Base-by-base conservation (phyloP, 176 grass and related monocot genomes). In the Triticum monococcum region DNA sequence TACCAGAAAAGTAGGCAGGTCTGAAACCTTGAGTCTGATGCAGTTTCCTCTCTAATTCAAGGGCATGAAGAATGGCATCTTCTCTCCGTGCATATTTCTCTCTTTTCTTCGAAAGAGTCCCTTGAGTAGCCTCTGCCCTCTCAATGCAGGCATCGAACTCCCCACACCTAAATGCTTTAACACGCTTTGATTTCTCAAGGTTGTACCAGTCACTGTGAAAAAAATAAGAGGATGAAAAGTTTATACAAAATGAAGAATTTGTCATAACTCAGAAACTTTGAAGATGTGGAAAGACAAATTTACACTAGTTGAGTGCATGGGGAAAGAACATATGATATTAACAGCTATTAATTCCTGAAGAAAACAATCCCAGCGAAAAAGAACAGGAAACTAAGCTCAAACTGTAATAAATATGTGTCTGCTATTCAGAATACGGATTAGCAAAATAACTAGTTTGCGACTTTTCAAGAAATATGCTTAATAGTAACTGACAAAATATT, bases 121-220 rank as follows among this genome's bases (percentile, higher is more conserved):
- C 97, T 90, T 96, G 92, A 33, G 94, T 88, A 77, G 97, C 90
- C 87, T 99, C 97, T 72, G 97, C 97, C 81, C 84, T 93, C 80
- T 99, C 97, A 91, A 99, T 96, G 91, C 97, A 99, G 38, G 94
- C 97, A 88, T 99, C 97, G 80, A 99, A 99, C 77, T 99, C 97
- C 74, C 97, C 97, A 87, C 97, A 99, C 45, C 97, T 91, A 81
- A 99, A 99, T 30, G 97, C 87, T 81, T 99, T 99, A 43, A 99
- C 97, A 77, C 97, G 94, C 77, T 99, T 99, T 65, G 97, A 99
- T 91, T 99, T 99, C 87, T 99, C 97, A 68, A 99, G 86, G 85
- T 99, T 99, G 87, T 99, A 99, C 97, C 97, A 99, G 84, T 99
- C 97, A 31, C 97, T 99, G 79, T 26, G 64, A 87, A 78, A 66